phyloP scores from a whole-genome alignment of 192 early-diverging fungal species.

The Entomortierella beljakovae region DNA sequence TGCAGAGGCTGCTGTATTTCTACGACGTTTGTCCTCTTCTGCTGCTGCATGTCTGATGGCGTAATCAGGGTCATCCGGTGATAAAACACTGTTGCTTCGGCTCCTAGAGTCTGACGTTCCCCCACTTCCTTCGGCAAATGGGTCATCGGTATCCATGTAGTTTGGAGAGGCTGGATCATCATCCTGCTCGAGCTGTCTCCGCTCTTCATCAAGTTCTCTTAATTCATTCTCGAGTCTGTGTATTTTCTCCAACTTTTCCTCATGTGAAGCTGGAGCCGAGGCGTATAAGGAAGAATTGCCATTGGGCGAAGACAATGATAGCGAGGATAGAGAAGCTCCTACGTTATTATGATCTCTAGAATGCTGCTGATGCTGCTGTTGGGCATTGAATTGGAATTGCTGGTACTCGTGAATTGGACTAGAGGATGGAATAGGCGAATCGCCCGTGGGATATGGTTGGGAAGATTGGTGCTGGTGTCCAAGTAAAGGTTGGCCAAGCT shows the following conservation, averaged over 20 bases:
- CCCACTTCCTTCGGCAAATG: background rate
- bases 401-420: slow-evolving; percentile 8
- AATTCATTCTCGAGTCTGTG: slow-evolving; percentile 30
- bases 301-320: background rate
- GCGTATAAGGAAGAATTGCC: background rate
- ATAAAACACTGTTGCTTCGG: slow-evolving; percentile 2
- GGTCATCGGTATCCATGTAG: slow-evolving; percentile 17
- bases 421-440: slow-evolving; percentile 10
- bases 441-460: slow-evolving; percentile 6
- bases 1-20: slow-evolving; percentile 96
- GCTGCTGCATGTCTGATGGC: slow-evolving; percentile 50
- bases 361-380: background rate
- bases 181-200: slow-evolving; percentile 10
- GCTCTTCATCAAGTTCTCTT: slow-evolving; percentile 26
- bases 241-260: slow-evolving; percentile 45
- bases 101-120: background rate
- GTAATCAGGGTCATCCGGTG: slow-evolving; percentile 38
- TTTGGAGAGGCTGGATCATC: slow-evolving; percentile 6
- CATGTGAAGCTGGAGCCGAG: slow-evolving; percentile 17
- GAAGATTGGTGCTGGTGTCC: slow-evolving; percentile 14
- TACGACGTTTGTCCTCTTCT: slow-evolving; percentile 90
- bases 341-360: slow-evolving; percentile 1
- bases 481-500: slow-evolving; percentile 8
- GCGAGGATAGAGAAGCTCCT: background rate
- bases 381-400: slow-evolving; percentile 8